Conservation (phyloP, 2,329 filamentous ascomycete species). For the Trichoderma simmonsii region DNA sequence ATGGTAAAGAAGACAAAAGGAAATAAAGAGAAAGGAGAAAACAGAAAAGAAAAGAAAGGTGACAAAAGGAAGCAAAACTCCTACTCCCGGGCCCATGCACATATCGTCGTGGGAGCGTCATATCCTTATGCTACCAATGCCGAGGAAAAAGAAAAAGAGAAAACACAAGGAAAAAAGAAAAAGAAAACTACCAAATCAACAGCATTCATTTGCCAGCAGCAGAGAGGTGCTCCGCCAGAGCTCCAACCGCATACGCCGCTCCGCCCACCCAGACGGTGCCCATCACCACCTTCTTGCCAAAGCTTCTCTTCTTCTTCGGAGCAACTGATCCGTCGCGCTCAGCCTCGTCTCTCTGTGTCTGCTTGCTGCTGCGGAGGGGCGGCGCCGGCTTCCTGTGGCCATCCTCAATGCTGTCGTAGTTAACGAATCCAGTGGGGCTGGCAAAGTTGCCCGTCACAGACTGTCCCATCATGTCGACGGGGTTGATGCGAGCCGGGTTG, state of each 20-base stretch:
- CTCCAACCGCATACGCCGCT: constrained; percentile 55
- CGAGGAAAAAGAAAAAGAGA: background rate
- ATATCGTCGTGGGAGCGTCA: background rate
- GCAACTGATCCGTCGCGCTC: constrained; percentile 44
- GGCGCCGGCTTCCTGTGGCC: constrained; percentile 31
- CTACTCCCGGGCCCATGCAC: constrained; percentile 15
- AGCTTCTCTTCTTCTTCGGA: constrained; percentile 34
- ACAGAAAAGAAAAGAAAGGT: background rate
- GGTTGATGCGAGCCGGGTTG: constrained; percentile 43
- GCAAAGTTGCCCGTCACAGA: constrained; percentile 55
- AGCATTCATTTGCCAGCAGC: constrained; percentile 40
- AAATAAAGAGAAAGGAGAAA: background rate
- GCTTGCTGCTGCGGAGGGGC: constrained; percentile 38
- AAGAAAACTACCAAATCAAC: background rate
- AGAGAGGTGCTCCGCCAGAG: constrained; percentile 56
- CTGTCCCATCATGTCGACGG: constrained; percentile 55
- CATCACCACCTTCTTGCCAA: constrained; percentile 48
- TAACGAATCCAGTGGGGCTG: constrained; percentile 64
- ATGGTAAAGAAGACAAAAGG: background rate
- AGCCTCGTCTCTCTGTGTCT: constrained; percentile 41
- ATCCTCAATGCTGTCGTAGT: constrained; percentile 45
- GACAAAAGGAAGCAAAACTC: background rate
- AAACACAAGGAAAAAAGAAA: background rate
- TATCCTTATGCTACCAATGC: background rate
- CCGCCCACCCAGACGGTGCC: constrained; percentile 55